phyloP scores from a whole-genome alignment of 208 protist genomes.

The Borovskyia barvae region DNA sequence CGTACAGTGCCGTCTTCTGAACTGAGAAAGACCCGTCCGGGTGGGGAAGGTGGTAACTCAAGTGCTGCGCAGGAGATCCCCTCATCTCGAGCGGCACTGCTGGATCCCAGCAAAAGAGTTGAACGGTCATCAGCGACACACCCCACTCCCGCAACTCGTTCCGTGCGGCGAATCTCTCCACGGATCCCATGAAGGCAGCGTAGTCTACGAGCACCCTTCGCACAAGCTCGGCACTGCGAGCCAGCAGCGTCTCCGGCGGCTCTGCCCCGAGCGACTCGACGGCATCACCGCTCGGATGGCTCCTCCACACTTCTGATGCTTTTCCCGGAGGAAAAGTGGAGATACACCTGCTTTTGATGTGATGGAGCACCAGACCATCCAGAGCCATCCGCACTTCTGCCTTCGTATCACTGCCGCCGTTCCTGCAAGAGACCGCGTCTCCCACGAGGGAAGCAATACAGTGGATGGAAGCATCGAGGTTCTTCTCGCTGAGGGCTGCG shows the following conservation, averaged over 20 bases:
- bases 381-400: conserved; percentile 13
- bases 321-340: conserved; percentile 15
- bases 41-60: conserved; percentile 7
- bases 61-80: neutral
- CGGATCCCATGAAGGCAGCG: conserved; percentile 18
- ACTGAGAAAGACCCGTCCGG: neutral
- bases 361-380: conserved; percentile 16
- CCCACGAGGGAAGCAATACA: conserved; percentile 20
- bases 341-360: conserved; percentile 21
- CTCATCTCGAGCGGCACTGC: conserved; percentile 1
- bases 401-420: neutral
- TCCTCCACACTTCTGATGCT: neutral
- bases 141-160: conserved; percentile 17
- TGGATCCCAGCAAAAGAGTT: conserved; percentile 24
- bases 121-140: conserved; percentile 11
- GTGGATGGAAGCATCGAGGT: conserved; percentile 23
- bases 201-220: conserved; percentile 16
- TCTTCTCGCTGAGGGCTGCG: neutral
- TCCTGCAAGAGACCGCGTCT: conserved; percentile 12
- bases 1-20: conserved; percentile 5
- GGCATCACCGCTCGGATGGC: neutral
- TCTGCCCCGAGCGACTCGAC: neutral
- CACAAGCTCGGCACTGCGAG: conserved; percentile 6
- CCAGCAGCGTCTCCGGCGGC: neutral
- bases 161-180: conserved; percentile 9